These are phyloP conservation scores for Globisporangium rhizosaccharum DNA, from an alignment of 352 stramenopile species.

Conservation along the genomic window DNA sequence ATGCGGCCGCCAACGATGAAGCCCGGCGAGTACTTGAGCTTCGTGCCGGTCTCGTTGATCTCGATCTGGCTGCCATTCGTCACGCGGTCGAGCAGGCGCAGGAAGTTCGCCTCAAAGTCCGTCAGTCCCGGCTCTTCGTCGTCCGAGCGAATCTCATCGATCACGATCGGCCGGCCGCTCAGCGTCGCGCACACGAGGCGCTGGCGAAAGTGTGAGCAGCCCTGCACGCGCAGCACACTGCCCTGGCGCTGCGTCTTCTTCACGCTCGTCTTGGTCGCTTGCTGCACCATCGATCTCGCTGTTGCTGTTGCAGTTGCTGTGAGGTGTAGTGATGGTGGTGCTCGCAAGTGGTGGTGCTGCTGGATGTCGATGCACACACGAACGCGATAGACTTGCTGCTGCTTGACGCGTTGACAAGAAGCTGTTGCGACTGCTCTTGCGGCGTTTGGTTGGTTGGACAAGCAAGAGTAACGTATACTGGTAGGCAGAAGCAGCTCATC, in stretches of 20 bases:
- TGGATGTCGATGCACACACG: background rate
- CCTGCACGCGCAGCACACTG: conserved; percentile 54
- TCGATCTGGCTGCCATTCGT: conserved; percentile 97
- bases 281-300: conserved; percentile 8
- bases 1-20: conserved; percentile 94
- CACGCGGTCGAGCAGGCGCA: conserved; percentile 95
- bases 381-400: too few relatives aligned
- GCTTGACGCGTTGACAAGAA: too few relatives aligned
- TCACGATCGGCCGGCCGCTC: conserved; percentile 89
- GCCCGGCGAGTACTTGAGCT: conserved; percentile 95
- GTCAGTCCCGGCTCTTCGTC: conserved; percentile 93
- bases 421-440: too few relatives aligned
- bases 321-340: background rate
- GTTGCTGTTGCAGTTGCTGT: background rate
- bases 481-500: too few relatives aligned
- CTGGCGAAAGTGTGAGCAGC: conserved; percentile 92
- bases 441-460: too few relatives aligned
- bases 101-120: conserved; percentile 96
- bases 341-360: background rate
- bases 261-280: conserved; percentile 16
- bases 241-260: conserved; percentile 35
- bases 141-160: conserved; percentile 94
- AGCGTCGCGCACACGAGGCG: conserved; percentile 91
- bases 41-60: conserved; percentile 99
- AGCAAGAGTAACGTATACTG: too few relatives aligned